phyloP scores from a whole-genome alignment of 1,284 basidiomycete genomes.

The Rhodotorula sp. region DNA sequence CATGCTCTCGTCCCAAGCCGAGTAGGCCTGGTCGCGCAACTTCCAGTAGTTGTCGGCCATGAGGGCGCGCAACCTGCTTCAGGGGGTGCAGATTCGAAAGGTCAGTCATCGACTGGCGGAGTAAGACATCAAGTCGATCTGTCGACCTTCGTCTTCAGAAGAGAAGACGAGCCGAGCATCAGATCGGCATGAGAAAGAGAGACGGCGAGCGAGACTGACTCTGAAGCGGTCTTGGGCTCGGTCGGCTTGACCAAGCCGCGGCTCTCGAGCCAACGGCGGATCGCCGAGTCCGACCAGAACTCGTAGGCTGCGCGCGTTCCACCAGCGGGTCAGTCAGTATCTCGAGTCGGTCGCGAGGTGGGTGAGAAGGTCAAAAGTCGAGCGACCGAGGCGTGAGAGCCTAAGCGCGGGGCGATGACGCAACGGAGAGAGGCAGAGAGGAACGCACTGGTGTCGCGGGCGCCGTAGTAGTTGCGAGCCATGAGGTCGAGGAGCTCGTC shows the following conservation, averaged over 20 bases:
- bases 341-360: too few species aligned
- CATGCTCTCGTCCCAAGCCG: conserved; percentile 44
- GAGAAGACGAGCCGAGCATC: background rate
- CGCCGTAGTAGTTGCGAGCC: conserved; percentile 73
- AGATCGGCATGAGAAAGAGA: too few species aligned
- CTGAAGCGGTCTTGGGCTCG: conserved; percentile 32
- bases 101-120: background rate
- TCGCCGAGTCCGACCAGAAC: conserved; percentile 37
- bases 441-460: conserved; percentile 56
- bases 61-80: conserved; percentile 32
- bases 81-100: background rate
- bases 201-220: conserved; percentile 20
- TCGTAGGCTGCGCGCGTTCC: conserved; percentile 19
- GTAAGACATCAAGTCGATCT: too few species aligned
- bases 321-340: too few species aligned
- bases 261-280: conserved; percentile 43
- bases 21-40: conserved; percentile 42
- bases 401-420: too few species aligned
- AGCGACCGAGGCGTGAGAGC: too few species aligned
- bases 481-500: conserved; percentile 69
- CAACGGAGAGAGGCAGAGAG: conserved; percentile 52
- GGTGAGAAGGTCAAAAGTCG: background rate
- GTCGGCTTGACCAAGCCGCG: conserved; percentile 43
- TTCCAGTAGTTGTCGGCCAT: conserved; percentile 42
- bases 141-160: background rate